phyloP scores from a whole-genome alignment of 495 filamentous ascomycete genomes.

The Rhypophila decipiens region DNA sequence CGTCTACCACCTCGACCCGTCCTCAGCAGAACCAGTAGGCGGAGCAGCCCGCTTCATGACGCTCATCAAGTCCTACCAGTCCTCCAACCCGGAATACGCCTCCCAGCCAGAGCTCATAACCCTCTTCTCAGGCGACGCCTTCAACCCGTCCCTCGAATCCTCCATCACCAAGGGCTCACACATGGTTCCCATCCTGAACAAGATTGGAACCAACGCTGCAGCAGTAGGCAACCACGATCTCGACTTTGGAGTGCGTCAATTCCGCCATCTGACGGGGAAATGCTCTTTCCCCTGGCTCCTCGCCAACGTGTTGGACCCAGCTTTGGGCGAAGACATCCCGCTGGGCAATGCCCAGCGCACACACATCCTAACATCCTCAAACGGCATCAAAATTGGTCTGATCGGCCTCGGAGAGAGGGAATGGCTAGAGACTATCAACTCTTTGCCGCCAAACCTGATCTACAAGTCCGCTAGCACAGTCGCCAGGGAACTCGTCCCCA shows the following conservation, averaged over 20 bases:
- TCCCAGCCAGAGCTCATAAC: constrained; percentile 62
- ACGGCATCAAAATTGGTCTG: constrained; percentile 78
- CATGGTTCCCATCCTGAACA: constrained; percentile 84
- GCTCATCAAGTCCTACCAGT: constrained; percentile 66
- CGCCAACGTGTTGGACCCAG: constrained; percentile 77
- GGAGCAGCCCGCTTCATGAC: constrained; percentile 74
- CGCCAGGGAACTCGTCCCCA: constrained; percentile 62
- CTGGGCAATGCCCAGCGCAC: constrained; percentile 65
- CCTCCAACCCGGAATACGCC: constrained; percentile 44
- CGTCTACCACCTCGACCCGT: constrained; percentile 74
- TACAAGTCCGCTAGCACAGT: constrained; percentile 70
- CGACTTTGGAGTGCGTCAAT: constrained; percentile 83
- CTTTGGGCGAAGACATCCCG: constrained; percentile 59
- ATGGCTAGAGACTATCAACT: constrained; percentile 84
- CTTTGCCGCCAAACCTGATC: constrained; percentile 69
- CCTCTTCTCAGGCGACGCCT: constrained; percentile 87
- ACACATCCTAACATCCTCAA: constrained; percentile 66
- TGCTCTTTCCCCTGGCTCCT: constrained; percentile 87
- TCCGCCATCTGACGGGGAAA: constrained; percentile 61
- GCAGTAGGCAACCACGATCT: constrained; percentile 91
- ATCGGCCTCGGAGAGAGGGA: constrained; percentile 73
- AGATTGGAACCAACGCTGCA: constrained; percentile 65
- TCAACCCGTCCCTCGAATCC: constrained; percentile 83
- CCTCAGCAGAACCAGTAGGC: constrained; percentile 74
- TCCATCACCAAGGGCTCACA: constrained; percentile 79